A percentile compares a stretch with the other conserved stretches of the same genome.
These are phyloP conservation scores for Fusarium avenaceum DNA, from an alignment of 2,329 filamentous ascomycete genomes.

Conservation along the genomic window DNA sequence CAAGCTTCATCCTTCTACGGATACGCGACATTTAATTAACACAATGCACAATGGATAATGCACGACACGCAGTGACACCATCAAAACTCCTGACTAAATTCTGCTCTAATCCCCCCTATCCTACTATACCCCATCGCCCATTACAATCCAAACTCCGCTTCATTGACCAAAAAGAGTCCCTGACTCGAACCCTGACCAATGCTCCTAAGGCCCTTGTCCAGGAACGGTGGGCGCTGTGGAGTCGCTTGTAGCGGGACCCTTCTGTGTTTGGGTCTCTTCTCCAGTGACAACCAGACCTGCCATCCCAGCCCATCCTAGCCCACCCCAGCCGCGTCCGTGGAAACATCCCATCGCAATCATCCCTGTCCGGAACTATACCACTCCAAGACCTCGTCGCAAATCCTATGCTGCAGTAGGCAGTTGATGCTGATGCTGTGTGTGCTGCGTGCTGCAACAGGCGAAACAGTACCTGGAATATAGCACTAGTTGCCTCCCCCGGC, in stretches of 20 bases:
- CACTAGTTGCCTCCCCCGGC: not conserved
- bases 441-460: slow-evolving; percentile 14
- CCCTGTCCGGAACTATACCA: slow-evolving; percentile 39
- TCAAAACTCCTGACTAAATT: slow-evolving; percentile 42
- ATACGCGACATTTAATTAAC: slow-evolving; percentile 37
- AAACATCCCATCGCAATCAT: slow-evolving; percentile 41
- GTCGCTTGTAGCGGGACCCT: slow-evolving; percentile 16
- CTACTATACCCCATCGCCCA: slow-evolving; percentile 20
- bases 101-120: slow-evolving; percentile 4
- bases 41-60: slow-evolving; percentile 38
- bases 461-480: slow-evolving; percentile 9
- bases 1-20: slow-evolving; percentile 13
- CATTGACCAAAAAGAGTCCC: slow-evolving; percentile 36
- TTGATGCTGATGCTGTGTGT: not conserved
- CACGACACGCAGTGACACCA: slow-evolving; percentile 37
- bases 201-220: slow-evolving; percentile 39
- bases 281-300: slow-evolving; percentile 34
- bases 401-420: slow-evolving; percentile 30
- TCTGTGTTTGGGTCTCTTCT: not conserved
- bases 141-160: slow-evolving; percentile 34
- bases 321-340: slow-evolving; percentile 38
- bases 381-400: slow-evolving; percentile 41
- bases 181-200: slow-evolving; percentile 47
- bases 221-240: slow-evolving; percentile 48
- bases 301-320: slow-evolving; percentile 30